A percentile compares a stretch with the other conserved stretches of the same genome.
Conservation (phyloP, 495 filamentous ascomycete species). For the Cercophora newfieldiana region DNA sequence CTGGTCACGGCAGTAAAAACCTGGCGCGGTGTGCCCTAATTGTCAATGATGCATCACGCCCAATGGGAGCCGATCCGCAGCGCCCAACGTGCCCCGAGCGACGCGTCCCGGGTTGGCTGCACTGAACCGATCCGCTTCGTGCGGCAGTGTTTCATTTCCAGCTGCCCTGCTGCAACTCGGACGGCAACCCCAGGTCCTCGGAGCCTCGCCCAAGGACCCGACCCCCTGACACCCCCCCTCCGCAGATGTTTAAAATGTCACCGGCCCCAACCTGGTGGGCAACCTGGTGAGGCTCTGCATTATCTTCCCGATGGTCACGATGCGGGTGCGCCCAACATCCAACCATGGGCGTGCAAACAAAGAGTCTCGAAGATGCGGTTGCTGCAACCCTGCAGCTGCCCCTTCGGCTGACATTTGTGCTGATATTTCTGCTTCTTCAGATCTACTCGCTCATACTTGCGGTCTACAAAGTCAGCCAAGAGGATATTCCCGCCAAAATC, state of each 20-base stretch:
- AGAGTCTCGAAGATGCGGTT: not conserved
- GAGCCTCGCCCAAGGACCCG: not conserved
- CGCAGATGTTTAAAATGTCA: conserved; percentile 1
- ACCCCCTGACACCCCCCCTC: not conserved
- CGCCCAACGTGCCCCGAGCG: not conserved
- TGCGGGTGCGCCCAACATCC: not conserved
- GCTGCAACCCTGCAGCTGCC: not conserved
- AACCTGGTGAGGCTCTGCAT: conserved; percentile 1
- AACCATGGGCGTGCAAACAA: not conserved
- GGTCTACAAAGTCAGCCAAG: conserved; percentile 7
- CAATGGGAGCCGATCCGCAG: not conserved
- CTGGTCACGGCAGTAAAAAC: not conserved
- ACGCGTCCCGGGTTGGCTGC: conserved; percentile 6
- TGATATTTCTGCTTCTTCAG: conserved; percentile 2
- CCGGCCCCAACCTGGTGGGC: not conserved
- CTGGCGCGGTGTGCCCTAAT: not conserved
- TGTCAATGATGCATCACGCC: not conserved
- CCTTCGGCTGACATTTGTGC: not conserved
- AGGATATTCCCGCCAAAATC: not conserved
- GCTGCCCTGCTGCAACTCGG: not conserved
- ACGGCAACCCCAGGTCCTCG: not conserved
- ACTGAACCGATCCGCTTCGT: not conserved
- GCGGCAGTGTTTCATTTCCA: not conserved
- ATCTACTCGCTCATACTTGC: not conserved
- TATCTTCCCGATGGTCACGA: not conserved